A percentile compares a stretch with the other conserved stretches of the same genome.
Conservation (phyloP, 768 basidiomycete species). For the Asterophora lycoperdoides region DNA sequence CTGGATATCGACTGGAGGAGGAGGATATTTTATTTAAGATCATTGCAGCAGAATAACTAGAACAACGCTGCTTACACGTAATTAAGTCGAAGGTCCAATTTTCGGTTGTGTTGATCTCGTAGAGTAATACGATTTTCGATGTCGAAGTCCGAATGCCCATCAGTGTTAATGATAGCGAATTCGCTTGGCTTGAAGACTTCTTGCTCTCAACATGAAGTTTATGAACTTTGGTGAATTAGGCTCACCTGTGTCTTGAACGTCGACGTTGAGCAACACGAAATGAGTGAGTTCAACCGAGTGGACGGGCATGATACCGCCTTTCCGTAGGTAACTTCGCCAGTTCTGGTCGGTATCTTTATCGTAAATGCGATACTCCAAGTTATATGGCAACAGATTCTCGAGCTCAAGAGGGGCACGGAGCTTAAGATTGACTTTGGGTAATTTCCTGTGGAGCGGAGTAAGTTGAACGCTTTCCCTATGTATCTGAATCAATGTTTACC, state of each 20-base stretch:
- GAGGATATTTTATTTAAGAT: neutral
- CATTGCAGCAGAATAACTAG: neutral
- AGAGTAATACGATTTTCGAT: constrained; percentile 70
- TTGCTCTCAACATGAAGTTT: neutral
- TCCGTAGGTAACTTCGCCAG: constrained; percentile 89
- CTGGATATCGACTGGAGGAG: constrained; percentile 61
- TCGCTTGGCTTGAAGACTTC: constrained; percentile 90
- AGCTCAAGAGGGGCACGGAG: constrained; percentile 92
- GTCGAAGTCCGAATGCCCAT: constrained; percentile 85
- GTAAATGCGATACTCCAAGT: constrained; percentile 93
- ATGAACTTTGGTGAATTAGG: neutral
- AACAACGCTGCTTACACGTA: constrained; percentile 66
- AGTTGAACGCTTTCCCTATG: neutral
- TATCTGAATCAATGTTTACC: constrained; percentile 40
- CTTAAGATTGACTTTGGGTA: constrained; percentile 80
- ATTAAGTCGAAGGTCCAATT: constrained; percentile 78
- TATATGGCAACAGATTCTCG: constrained; percentile 92
- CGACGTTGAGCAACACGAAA: constrained; percentile 84
- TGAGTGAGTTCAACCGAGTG: constrained; percentile 93
- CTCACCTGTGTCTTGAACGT: constrained; percentile 86
- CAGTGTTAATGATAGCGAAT: constrained; percentile 95
- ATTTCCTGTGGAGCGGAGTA: constrained; percentile 47
- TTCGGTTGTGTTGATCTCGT: constrained; percentile 68
- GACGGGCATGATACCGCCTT: constrained; percentile 93
- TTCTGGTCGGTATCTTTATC: constrained; percentile 94